phyloP scores from a whole-genome alignment of 805 yeast genomes.

The Pichia occidentalis region DNA sequence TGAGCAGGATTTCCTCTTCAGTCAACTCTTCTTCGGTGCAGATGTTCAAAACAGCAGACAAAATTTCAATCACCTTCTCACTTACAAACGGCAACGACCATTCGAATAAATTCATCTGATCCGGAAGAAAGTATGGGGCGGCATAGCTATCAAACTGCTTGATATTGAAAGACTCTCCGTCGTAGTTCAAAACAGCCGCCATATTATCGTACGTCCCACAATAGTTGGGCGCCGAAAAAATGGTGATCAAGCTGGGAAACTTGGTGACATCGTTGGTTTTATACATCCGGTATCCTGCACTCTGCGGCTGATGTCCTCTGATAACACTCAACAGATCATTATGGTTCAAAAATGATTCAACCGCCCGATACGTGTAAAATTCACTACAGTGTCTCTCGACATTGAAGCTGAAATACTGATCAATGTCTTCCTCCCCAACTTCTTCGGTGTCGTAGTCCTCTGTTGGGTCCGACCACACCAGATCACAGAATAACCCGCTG shows the following conservation, averaged over 20 bases:
- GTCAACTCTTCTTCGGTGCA: conserved; percentile 96
- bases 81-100: conserved; percentile 98
- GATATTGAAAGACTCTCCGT: conserved; percentile 87
- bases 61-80: conserved; percentile 90
- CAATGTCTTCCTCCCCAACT: conserved; percentile 14
- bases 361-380: conserved; percentile 78
- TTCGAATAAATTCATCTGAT: conserved; percentile 93
- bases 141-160: conserved; percentile 89
- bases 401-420: conserved; percentile 58
- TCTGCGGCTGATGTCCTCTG: conserved; percentile 97
- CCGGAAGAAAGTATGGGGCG: conserved; percentile 96
- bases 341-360: conserved; percentile 68
- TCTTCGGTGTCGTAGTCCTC: conserved; percentile 71
- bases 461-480: conserved; percentile 95
- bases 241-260: conserved; percentile 83
- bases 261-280: conserved; percentile 75
- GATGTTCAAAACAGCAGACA: conserved; percentile 80
- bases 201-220: conserved; percentile 88
- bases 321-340: conserved; percentile 79
- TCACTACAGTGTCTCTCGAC: conserved; percentile 84
- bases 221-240: conserved; percentile 94
- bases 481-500: conserved; percentile 87
- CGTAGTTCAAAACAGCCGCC: conserved; percentile 92
- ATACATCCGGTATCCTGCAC: conserved; percentile 94
- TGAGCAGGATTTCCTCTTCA: no score